A percentile compares a stretch with the other conserved stretches of the same genome.
Evolutionary conservation across 2,329 filamentous ascomycete genomes (phyloP).

Genomic region (Harringtonia lauricola): DNA sequence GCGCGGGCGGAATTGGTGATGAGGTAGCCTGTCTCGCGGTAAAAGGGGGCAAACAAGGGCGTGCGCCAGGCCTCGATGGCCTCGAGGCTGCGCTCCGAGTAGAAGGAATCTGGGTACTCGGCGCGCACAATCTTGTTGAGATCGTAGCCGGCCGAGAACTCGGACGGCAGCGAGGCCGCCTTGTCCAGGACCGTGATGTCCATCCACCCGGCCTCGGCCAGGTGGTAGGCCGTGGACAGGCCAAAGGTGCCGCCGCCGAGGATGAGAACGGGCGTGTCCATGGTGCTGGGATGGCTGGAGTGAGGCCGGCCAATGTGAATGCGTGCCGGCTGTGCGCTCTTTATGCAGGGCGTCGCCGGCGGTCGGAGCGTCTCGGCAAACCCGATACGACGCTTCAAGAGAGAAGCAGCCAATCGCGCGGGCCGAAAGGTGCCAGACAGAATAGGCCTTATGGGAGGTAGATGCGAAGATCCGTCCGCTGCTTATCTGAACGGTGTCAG

Average conservation of each 20-base stretch:
- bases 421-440: no score
- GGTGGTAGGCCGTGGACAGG: conserved; percentile 35
- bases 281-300: no score
- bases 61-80: conserved; percentile 40
- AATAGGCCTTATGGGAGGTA: no score
- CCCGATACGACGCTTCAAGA: no score
- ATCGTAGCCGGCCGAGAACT: conserved; percentile 31
- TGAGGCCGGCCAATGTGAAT: no score
- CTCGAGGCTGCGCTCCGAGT: conserved; percentile 41
- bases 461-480: no score
- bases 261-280: conserved; percentile 7
- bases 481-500: no score
- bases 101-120: conserved; percentile 46
- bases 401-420: no score
- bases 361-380: no score
- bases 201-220: conserved; percentile 29
- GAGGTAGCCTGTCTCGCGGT: conserved; percentile 32
- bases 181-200: conserved; percentile 38
- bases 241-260: conserved; percentile 40
- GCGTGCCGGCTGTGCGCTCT: no score
- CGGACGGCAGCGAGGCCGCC: conserved; percentile 14
- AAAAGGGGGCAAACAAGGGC: conserved; percentile 41
- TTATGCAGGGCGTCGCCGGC: no score
- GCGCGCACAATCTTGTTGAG: conserved; percentile 50
- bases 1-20: conserved; percentile 36